phyloP scores from a whole-genome alignment of 83 land plant genomes.

The Isoetes engelmannii region DNA sequence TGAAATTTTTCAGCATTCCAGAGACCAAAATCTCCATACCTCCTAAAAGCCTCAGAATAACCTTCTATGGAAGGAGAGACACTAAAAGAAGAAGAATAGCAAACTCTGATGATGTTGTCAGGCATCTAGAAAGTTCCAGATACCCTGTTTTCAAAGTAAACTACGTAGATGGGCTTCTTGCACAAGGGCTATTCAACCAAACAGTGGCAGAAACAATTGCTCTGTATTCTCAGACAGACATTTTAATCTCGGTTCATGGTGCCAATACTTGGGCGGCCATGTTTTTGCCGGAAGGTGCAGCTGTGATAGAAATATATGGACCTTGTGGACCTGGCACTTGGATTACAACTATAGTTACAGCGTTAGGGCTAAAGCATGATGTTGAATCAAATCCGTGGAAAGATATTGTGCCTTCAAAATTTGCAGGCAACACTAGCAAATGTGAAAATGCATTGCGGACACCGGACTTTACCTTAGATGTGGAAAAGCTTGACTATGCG shows the following conservation, averaged over 20 bases:
- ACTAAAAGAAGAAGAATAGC: slow-evolving; percentile 15
- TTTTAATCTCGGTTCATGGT: slow-evolving; percentile 26
- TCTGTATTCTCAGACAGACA: slow-evolving; percentile 29
- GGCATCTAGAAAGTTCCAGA: slow-evolving; percentile 7
- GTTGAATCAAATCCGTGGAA: slow-evolving; percentile 26
- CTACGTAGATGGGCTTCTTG: slow-evolving; percentile 20
- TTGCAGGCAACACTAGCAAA: slow-evolving; percentile 28
- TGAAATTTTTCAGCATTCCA: slow-evolving; percentile 9
- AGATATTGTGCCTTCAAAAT: neutral
- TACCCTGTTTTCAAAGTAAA: slow-evolving; percentile 13
- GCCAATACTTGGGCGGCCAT: slow-evolving; percentile 32
- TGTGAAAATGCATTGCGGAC: slow-evolving; percentile 16
- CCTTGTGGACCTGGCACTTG: slow-evolving; percentile 29
- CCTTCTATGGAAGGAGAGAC: slow-evolving; percentile 27
- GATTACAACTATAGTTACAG: slow-evolving; percentile 17
- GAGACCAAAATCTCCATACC: slow-evolving; percentile 16
- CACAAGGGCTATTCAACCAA: slow-evolving; percentile 18
- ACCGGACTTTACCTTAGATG: slow-evolving; percentile 26
- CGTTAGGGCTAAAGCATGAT: slow-evolving; percentile 20
- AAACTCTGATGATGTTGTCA: slow-evolving; percentile 15
- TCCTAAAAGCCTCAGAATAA: slow-evolving; percentile 18
- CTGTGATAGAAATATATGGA: slow-evolving; percentile 31
- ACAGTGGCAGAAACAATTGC: slow-evolving; percentile 23
- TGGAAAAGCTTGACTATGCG: slow-evolving; percentile 14
- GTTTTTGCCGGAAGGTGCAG: slow-evolving; percentile 25